Percentiles rank a stretch among this genome's conserved stretches.
phyloP scores from a whole-genome alignment of 2,329 filamentous ascomycete species.

The Venturiaceae sp. region DNA sequence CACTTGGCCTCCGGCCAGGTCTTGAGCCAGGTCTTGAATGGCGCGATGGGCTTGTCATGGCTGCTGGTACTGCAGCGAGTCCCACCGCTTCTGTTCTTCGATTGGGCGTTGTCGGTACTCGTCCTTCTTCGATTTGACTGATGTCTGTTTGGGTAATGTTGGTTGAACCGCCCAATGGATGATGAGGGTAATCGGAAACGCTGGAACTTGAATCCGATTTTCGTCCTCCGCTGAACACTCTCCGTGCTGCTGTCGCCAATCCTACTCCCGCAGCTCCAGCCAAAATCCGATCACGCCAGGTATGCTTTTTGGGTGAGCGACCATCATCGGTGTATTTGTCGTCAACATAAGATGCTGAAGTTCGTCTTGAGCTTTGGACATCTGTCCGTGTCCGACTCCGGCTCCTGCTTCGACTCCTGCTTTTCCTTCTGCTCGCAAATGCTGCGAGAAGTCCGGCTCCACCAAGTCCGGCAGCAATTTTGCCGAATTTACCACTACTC shows the following conservation, averaged over 20 bases:
- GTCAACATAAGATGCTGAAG: slow-evolving; percentile 18
- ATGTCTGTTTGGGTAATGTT: slow-evolving; percentile 36
- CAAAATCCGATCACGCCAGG: slow-evolving; percentile 36
- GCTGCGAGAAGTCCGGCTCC: slow-evolving; percentile 49
- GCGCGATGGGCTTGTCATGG: slow-evolving; percentile 9
- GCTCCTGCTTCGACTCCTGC: slow-evolving; percentile 24
- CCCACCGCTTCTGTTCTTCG: slow-evolving; percentile 14
- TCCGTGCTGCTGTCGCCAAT: slow-evolving; percentile 34
- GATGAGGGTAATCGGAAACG: slow-evolving; percentile 35
- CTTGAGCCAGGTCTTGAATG: slow-evolving; percentile 3
- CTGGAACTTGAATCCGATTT: slow-evolving; percentile 45
- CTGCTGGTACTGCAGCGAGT: slow-evolving; percentile 7
- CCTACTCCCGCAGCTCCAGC: slow-evolving; percentile 32
- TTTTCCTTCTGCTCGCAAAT: slow-evolving; percentile 20
- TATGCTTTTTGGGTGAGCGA: slow-evolving; percentile 13
- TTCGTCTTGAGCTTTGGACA: slow-evolving; percentile 24
- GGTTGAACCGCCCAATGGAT: slow-evolving; percentile 38
- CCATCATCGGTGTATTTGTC: slow-evolving; percentile 28
- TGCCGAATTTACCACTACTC: slow-evolving; percentile 32
- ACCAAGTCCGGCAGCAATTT: slow-evolving; percentile 44
- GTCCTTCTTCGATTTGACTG: slow-evolving; percentile 43
- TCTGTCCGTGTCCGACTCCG: slow-evolving; percentile 17
- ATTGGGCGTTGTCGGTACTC: slow-evolving; percentile 36
- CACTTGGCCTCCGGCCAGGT: slow-evolving; percentile 20
- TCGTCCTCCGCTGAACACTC: slow-evolving; percentile 42